Percentiles rank a stretch among this genome's conserved stretches.
Conservation (phyloP, 2,329 filamentous ascomycete genomes). For the Fusarium camptoceras region DNA sequence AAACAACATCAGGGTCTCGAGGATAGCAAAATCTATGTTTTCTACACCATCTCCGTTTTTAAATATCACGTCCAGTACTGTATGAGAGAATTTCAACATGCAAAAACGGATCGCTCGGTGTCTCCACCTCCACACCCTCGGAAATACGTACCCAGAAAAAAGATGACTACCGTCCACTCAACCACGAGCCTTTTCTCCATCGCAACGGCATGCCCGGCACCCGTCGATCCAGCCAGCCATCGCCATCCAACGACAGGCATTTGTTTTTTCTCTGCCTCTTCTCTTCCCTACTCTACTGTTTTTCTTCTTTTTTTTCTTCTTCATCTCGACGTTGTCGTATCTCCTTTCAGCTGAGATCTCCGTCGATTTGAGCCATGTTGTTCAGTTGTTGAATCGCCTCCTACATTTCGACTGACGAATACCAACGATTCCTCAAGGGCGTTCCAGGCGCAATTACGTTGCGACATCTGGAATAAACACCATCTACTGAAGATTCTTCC, state of each 20-base stretch:
- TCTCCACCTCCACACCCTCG: slow-evolving; percentile 45
- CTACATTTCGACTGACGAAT: slow-evolving; percentile 17
- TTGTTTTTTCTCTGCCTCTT: slow-evolving; percentile 24
- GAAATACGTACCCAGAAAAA: slow-evolving; percentile 43
- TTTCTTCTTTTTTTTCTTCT: slow-evolving; percentile 7
- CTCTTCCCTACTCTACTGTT: slow-evolving; percentile 18
- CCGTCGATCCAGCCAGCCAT: slow-evolving; percentile 25
- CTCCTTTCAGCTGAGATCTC: slow-evolving; percentile 34
- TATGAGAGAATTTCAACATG: slow-evolving; percentile 46
- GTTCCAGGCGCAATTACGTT: slow-evolving; percentile 12
- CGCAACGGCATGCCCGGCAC: slow-evolving; percentile 45
- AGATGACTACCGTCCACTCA: slow-evolving; percentile 38
- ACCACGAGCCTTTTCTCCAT: slow-evolving; percentile 42
- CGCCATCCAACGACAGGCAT: slow-evolving; percentile 26
- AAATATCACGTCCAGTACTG: slow-evolving; percentile 20
- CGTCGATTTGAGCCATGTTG: slow-evolving; percentile 40
- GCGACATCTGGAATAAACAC: slow-evolving; percentile 4
- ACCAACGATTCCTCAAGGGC: slow-evolving; percentile 9
- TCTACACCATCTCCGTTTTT: slow-evolving; percentile 6
- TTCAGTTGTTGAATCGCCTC: slow-evolving; percentile 24
- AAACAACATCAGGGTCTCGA: no score
- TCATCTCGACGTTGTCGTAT: slow-evolving; percentile 30
- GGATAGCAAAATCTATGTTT: background rate
- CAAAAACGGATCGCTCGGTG: slow-evolving; percentile 43
- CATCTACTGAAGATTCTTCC: slow-evolving; percentile 2